A percentile compares a stretch with the other conserved stretches of the same genome.
These are phyloP conservation scores for Myxozyma udenii DNA, from an alignment of 805 yeast genomes.

Conservation along the genomic window DNA sequence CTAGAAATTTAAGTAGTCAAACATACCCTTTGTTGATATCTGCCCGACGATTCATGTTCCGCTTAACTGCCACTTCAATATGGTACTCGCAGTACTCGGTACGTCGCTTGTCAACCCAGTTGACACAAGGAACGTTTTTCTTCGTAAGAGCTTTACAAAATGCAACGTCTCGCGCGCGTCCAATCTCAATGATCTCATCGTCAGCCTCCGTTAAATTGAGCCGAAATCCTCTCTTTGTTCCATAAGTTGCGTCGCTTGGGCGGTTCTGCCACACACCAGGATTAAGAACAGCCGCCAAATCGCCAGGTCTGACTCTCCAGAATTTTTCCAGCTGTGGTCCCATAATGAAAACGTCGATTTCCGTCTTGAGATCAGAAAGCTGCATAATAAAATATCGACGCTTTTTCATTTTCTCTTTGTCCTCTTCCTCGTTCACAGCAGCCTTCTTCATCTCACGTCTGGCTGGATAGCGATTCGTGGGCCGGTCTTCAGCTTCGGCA, in stretches of 20 bases:
- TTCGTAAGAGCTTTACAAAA: slow-evolving; percentile 54
- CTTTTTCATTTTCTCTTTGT: slow-evolving; percentile 1
- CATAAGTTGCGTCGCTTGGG: slow-evolving; percentile 24
- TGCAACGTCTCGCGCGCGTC: slow-evolving; percentile 64
- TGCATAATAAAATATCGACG: slow-evolving; percentile 52
- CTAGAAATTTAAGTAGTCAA: no score
- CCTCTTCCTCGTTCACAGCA: slow-evolving; percentile 1
- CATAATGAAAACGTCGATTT: slow-evolving; percentile 60
- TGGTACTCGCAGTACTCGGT: slow-evolving; percentile 70
- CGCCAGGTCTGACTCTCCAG: slow-evolving; percentile 74
- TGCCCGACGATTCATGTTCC: slow-evolving; percentile 60
- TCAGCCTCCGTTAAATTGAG: slow-evolving; percentile 52
- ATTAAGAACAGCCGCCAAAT: slow-evolving; percentile 68
- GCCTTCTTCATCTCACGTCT: not conserved
- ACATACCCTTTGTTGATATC: slow-evolving; percentile 54
- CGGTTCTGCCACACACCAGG: slow-evolving; percentile 52
- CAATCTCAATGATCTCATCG: slow-evolving; percentile 67
- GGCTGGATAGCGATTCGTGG: not conserved
- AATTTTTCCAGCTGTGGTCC: slow-evolving; percentile 65
- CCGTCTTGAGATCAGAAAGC: slow-evolving; percentile 64
- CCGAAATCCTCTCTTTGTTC: slow-evolving; percentile 50
- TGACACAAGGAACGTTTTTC: slow-evolving; percentile 54
- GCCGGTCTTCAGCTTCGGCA: not conserved
- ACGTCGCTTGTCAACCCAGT: slow-evolving; percentile 55
- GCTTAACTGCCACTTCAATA: slow-evolving; percentile 53